Conservation (phyloP, 2,329 filamentous ascomycete species). For the Tolypocladium tropicale region DNA sequence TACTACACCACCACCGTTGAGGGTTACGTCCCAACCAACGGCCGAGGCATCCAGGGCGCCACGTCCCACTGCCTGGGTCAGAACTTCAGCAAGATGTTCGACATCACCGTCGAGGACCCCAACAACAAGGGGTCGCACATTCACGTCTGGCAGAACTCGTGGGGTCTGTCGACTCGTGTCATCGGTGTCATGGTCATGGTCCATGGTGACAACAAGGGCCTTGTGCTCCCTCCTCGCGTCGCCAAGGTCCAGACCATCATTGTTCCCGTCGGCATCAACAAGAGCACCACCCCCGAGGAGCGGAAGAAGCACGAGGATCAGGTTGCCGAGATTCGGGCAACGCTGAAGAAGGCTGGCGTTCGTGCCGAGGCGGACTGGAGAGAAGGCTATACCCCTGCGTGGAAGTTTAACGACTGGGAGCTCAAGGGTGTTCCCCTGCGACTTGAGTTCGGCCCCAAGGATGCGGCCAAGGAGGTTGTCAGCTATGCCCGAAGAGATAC, state of each 20-base stretch:
- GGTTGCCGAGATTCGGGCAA: constrained; percentile 58
- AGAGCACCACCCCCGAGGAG: constrained; percentile 74
- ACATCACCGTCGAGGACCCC: constrained; percentile 94
- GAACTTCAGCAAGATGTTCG: constrained; percentile 99
- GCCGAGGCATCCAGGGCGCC: constrained; percentile 90
- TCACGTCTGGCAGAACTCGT: constrained; percentile 97
- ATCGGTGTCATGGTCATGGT: constrained; percentile 99
- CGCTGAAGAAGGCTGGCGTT: constrained; percentile 62
- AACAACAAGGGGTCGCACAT: constrained; percentile 68
- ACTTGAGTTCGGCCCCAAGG: constrained; percentile 92
- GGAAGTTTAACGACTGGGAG: constrained; percentile 99
- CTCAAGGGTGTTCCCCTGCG: constrained; percentile 90
- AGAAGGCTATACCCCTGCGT: constrained; percentile 87
- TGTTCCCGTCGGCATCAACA: constrained; percentile 86
- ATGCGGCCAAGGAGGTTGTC: constrained; percentile 75
- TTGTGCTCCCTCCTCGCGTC: constrained; percentile 86
- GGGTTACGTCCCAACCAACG: constrained; percentile 91
- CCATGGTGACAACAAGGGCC: constrained; percentile 89
- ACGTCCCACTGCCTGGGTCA: constrained; percentile 93
- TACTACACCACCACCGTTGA: constrained; percentile 96
- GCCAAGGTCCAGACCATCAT: constrained; percentile 79
- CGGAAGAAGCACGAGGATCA: constrained; percentile 66
- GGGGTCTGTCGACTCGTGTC: constrained; percentile 93
- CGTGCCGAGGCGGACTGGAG: constrained; percentile 75
- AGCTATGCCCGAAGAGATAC: constrained; percentile 82